Base-by-base conservation (phyloP, 2,329 filamentous ascomycete species). In the Venturiaceae sp. region DNA sequence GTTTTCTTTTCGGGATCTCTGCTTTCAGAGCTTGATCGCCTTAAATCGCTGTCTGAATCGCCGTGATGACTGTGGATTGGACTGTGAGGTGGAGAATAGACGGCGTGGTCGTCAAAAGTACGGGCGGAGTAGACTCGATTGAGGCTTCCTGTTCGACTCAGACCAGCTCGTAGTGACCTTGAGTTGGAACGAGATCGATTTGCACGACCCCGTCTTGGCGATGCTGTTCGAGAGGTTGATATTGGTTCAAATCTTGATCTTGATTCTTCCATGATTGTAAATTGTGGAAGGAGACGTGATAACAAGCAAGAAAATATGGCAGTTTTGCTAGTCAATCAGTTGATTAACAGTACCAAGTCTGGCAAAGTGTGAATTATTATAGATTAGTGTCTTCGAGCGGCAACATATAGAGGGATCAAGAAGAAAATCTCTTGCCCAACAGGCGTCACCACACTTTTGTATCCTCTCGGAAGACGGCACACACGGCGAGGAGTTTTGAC, bases 81-180 rank as follows among this genome's bases (percentile, higher is more conserved):
- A 19, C 28, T 39, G 19, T 39, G 55, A 14, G 36, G 33, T 16
- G 39, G 30, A 28, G 16, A 32, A 13, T 37, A 46, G 6, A 46
- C 57, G 21, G 39, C 28, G 30, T 58, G 57, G 14, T 58, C 57
- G 41, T 58, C 57, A 21, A 58, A 58, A 28, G 57, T 26, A 32
- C 32, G 47, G 16, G 57, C 50, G 4, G 57, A 53, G 19, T 58
- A 58, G 11, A 58, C 46, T 28, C 47, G 32, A 28, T 37, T 28
- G 26, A 58, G 37, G 41, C 33, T 58, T 3, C 14, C 34, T 16
- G 30, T 34, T 47, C 26, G 19, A 21, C 39, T 23, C 14, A 3
- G 37, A 8, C 37, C 19, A n/a, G n/a, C n/a, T 13, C 41, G 21
- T n/a, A 52, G n/a, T 36, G 55, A 57, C 32, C 55, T 21, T 33